Conservation (phyloP, 1,284 basidiomycete genomes). For the Leccinum angustisporum region DNA sequence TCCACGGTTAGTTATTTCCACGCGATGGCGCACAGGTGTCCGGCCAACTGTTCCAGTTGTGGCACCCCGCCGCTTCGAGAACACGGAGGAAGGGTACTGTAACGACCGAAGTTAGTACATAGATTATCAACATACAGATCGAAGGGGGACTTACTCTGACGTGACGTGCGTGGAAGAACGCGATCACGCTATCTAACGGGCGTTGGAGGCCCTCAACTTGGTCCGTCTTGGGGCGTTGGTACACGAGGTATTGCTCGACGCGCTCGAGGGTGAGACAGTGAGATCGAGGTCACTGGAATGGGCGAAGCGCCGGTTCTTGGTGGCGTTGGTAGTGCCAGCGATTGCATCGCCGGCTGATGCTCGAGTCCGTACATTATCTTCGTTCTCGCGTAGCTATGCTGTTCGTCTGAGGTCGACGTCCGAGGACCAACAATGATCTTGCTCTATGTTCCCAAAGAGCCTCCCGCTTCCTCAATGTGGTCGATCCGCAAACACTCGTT, state of each 20-base stretch:
- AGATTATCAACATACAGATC: no score
- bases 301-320: constrained; percentile 62
- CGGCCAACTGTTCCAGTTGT: no score
- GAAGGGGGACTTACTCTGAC: no score
- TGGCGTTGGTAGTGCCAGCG: constrained; percentile 52
- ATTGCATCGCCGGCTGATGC: constrained; percentile 64
- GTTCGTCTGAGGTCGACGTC: constrained; percentile 75
- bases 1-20: no score
- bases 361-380: constrained; percentile 66
- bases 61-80: no score
- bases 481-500: no score
- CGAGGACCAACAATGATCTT: constrained; percentile 43
- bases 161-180: no score
- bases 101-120: no score
- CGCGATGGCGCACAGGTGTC: no score
- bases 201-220: no score
- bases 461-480: constrained; percentile 43
- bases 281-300: constrained; percentile 65
- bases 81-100: no score
- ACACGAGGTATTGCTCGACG: constrained; percentile 49
- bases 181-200: no score
- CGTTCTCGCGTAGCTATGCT: constrained; percentile 65
- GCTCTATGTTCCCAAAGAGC: constrained; percentile 65
- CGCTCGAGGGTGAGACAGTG: constrained; percentile 46
- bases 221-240: not conserved